Conservation (phyloP, 495 filamentous ascomycete genomes). For the Alectoria sarmentosa region DNA sequence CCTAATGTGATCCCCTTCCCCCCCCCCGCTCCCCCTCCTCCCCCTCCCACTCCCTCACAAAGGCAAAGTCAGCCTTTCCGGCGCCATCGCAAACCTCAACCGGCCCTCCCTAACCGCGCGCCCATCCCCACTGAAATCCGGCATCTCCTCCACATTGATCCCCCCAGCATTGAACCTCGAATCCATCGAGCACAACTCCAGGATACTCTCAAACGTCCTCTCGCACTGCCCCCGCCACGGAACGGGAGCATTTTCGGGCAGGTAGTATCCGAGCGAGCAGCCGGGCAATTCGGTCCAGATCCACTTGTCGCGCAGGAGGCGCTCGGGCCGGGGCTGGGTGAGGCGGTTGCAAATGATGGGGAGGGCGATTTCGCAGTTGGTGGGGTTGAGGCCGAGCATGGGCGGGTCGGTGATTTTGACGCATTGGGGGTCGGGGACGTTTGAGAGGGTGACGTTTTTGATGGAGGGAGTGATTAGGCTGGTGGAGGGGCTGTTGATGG, state of each 20-base stretch:
- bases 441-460: background rate
- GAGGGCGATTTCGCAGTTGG: slow-evolving; percentile 3
- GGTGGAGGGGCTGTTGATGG: background rate
- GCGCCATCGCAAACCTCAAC: slow-evolving; percentile 9
- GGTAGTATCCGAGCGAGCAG: background rate
- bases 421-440: background rate
- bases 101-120: background rate
- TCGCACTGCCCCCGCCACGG: background rate
- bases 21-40: background rate
- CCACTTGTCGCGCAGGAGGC: background rate
- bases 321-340: background rate
- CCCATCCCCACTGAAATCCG: slow-evolving; percentile 3
- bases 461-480: background rate
- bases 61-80: slow-evolving; percentile 6
- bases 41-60: background rate
- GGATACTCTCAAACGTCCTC: background rate
- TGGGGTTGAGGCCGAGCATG: slow-evolving; percentile 13
- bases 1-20: background rate
- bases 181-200: background rate
- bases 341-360: background rate
- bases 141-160: background rate
- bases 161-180: slow-evolving; percentile 12
- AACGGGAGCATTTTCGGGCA: background rate
- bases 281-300: background rate
- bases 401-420: background rate